Conservation (phyloP, 306 rosid species). For the Phaseolus lunatus region DNA sequence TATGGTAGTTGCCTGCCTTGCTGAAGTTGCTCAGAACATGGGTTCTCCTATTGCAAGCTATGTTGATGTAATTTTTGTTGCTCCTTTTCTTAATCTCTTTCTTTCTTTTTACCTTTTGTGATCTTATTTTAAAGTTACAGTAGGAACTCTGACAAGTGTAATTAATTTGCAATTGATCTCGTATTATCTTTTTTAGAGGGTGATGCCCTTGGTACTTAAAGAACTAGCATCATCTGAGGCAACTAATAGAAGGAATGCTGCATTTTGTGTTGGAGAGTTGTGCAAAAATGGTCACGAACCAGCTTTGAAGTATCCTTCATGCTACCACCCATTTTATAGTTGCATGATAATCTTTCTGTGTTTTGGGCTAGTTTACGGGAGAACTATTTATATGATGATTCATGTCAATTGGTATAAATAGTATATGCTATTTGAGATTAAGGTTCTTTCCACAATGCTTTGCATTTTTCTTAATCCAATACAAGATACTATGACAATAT, state of each 20-base stretch:
- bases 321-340: constrained; percentile 5
- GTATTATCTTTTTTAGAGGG: constrained; percentile 61
- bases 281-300: constrained; percentile 93
- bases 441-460: constrained; percentile 27
- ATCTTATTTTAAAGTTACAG: neutral
- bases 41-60: constrained; percentile 93
- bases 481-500: constrained; percentile 80
- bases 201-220: constrained; percentile 89
- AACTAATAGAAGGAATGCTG: constrained; percentile 97
- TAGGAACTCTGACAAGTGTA: constrained; percentile 14
- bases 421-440: constrained; percentile 26
- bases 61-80: constrained; percentile 70
- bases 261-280: constrained; percentile 98
- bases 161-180: constrained; percentile 44
- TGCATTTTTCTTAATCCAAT: constrained; percentile 54
- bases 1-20: constrained; percentile 99
- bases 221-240: constrained; percentile 88
- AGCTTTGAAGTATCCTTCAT: constrained; percentile 80
- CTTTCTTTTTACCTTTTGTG: neutral
- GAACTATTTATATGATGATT: constrained; percentile 13
- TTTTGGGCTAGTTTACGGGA: constrained; percentile 5
- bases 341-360: constrained; percentile 16
- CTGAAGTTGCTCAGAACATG: constrained; percentile 99
- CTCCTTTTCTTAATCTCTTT: neutral
- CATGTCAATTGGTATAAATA: constrained; percentile 22